phyloP scores from a whole-genome alignment of 2,329 filamentous ascomycete species.

The Pseudonectria buxi region DNA sequence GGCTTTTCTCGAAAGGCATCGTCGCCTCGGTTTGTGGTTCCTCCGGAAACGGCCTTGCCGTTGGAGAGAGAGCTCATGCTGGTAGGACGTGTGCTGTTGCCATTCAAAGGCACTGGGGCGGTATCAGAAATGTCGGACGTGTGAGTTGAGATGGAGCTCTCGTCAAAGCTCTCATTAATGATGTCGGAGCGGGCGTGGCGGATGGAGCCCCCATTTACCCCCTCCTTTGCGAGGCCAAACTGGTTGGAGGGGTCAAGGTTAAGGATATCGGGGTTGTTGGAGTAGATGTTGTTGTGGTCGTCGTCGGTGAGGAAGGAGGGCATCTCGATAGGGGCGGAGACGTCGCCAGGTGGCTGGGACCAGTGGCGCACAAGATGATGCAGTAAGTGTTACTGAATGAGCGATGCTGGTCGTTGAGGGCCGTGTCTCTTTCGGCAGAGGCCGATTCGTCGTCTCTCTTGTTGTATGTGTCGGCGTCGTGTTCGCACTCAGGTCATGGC shows the following conservation, averaged over 20 bases:
- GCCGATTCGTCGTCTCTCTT: background rate
- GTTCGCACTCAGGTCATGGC: background rate
- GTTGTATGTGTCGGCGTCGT: background rate
- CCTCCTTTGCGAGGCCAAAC: constrained; percentile 30
- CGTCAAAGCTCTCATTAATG: constrained; percentile 48
- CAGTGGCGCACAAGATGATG: constrained; percentile 10
- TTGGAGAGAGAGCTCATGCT: constrained; percentile 56
- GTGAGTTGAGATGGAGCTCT: constrained; percentile 45
- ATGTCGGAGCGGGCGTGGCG: constrained; percentile 37
- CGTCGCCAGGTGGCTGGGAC: constrained; percentile 16
- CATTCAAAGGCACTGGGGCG: constrained; percentile 37
- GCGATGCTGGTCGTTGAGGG: constrained; percentile 12
- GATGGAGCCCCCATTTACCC: constrained; percentile 30
- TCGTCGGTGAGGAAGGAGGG: constrained; percentile 48
- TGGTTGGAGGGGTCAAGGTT: constrained; percentile 36
- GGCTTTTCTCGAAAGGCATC: constrained; percentile 15
- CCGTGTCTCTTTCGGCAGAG: constrained; percentile 6
- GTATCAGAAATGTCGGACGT: constrained; percentile 45
- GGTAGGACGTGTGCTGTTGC: constrained; percentile 36
- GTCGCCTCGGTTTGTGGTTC: constrained; percentile 22
- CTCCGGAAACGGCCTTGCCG: constrained; percentile 37
- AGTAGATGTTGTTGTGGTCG: constrained; percentile 36
- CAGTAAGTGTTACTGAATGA: constrained; percentile 18
- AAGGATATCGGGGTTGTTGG: constrained; percentile 36
- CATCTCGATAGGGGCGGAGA: constrained; percentile 34